phyloP scores from a whole-genome alignment of 1,284 basidiomycete genomes.

The Coniophora puteana region DNA sequence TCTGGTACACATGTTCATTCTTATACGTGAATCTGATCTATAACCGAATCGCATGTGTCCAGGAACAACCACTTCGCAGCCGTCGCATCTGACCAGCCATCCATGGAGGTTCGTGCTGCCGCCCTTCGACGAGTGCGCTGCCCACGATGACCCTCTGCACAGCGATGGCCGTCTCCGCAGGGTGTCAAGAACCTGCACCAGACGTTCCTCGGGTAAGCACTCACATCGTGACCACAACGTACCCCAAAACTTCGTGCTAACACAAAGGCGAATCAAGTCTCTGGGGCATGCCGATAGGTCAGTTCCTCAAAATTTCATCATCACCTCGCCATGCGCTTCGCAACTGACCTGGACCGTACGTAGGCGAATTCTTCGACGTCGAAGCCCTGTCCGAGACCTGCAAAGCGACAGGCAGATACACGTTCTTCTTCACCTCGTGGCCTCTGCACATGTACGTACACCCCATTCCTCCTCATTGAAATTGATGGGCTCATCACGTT shows the following conservation, averaged over 20 bases:
- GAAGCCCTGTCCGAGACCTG: constrained; percentile 57
- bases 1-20: constrained; percentile 48
- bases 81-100: constrained; percentile 70
- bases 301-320: constrained; percentile 7
- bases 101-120: constrained; percentile 51
- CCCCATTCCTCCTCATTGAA: neutral
- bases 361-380: constrained; percentile 69
- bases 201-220: constrained; percentile 58
- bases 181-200: constrained; percentile 52
- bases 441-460: constrained; percentile 55
- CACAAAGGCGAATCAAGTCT: too few relatives aligned
- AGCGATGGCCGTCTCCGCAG: constrained; percentile 55
- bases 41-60: constrained; percentile 8
- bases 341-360: constrained; percentile 1
- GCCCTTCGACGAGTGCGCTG: neutral
- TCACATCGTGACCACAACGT: neutral
- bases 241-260: neutral
- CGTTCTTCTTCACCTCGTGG: constrained; percentile 74
- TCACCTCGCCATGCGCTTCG: constrained; percentile 1
- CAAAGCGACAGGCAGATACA: constrained; percentile 54
- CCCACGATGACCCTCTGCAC: constrained; percentile 3
- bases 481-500: too few relatives aligned
- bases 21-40: neutral
- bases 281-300: constrained; percentile 72
- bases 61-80: constrained; percentile 81